Evolutionary conservation across 257 asterid genomes (phyloP), one percentile per base, ranked within the genome.

Genomic region (Leonotis leonurus): DNA sequence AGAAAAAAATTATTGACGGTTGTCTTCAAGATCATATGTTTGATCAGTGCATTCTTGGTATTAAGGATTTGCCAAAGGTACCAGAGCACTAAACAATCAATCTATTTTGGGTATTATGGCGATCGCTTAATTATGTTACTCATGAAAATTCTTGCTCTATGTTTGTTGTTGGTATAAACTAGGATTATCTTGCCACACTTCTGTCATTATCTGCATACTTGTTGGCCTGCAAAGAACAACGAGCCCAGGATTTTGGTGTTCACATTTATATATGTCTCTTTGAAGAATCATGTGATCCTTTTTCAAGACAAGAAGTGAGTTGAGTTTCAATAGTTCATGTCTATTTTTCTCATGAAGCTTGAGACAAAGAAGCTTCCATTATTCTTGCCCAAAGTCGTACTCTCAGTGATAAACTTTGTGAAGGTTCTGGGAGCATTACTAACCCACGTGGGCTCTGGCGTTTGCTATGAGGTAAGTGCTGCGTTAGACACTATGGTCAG

Each of bases 231-330:
- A 89, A 86, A 84, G 96, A 89, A 78, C 81, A 77, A 70, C 71
- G 70, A 67, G 87, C 81, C 50, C 80, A 75, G 70, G 82, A 82
- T 64, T 79, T 79, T 48, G 93, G 96, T 68, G 74, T 77, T 60
- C 94, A 76, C 83, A 78, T 89, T 83, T 86, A 86, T 63, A 64
- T 32, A 74, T 60, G 78, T 59, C 77, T 89, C 16, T 89, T 89
- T 73, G 95, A 80, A 70, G 90, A 82, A 73, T 79, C 80, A 43
- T 67, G 57, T 48, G 87, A 81, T 79, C 69, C 83, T 67, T 86
- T 77, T 77, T 82, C 90, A 41, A 82, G 94, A 70, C 96, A 84
- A 75, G 96, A 89, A 75, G 96, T 88, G 80, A 81, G 93, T 68
- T 66, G 49, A 44, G 70, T 52, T 63, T 64, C 33, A 53, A 30